Percentiles rank a stretch among this genome's conserved stretches.
Conservation (phyloP, 2,329 filamentous ascomycete species). For the Colletotrichum destructivum region DNA sequence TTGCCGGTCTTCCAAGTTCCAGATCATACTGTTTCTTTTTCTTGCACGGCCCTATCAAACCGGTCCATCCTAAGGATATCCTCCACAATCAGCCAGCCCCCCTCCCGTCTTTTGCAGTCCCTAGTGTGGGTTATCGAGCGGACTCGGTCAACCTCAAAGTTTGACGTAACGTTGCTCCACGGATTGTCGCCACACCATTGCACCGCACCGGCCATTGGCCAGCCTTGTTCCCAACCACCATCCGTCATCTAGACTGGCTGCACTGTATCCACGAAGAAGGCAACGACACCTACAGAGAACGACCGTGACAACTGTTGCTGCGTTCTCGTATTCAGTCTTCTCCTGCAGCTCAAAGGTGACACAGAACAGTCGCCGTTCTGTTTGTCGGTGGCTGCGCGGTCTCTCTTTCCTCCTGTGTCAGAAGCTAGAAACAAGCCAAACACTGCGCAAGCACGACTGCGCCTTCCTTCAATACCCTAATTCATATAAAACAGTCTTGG, state of each 20-base stretch:
- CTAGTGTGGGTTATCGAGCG: conserved; percentile 21
- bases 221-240: conserved; percentile 35
- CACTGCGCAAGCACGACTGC: conserved; percentile 8
- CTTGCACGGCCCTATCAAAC: conserved; percentile 4
- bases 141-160: conserved; percentile 13
- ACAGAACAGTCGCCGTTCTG: conserved; percentile 8
- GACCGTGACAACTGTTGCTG: background rate
- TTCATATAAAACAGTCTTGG: conserved; percentile 24
- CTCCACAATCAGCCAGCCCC: conserved; percentile 30
- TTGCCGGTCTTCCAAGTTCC: background rate
- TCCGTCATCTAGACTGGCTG: conserved; percentile 4
- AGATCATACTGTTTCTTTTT: conserved; percentile 3
- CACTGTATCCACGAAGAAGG: conserved; percentile 1
- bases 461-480: background rate
- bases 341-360: conserved; percentile 21
- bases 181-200: conserved; percentile 9
- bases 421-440: background rate
- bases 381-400: conserved; percentile 19
- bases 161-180: conserved; percentile 41
- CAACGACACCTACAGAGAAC: background rate
- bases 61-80: conserved; percentile 10
- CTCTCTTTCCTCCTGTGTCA: background rate
- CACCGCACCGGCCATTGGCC: conserved; percentile 20
- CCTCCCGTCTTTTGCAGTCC: conserved; percentile 25
- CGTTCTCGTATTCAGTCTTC: conserved; percentile 17